phyloP scores from a whole-genome alignment of 257 asterid species.

The Ballota nigra region DNA sequence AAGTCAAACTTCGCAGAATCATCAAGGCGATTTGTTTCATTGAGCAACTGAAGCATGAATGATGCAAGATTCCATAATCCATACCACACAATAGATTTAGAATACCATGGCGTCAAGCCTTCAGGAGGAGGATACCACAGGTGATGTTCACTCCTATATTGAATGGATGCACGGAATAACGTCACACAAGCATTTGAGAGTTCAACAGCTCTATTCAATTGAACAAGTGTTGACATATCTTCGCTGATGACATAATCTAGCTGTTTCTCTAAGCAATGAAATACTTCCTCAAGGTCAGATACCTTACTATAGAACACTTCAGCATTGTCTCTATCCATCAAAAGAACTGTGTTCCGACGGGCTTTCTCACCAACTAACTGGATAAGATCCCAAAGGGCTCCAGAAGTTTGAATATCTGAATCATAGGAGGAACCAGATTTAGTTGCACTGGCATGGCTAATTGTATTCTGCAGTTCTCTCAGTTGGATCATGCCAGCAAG shows the following conservation, averaged over 20 bases:
- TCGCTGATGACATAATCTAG: slow-evolving; percentile 51
- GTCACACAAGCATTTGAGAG: slow-evolving; percentile 79
- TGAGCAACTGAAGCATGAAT: slow-evolving; percentile 70
- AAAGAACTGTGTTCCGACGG: slow-evolving; percentile 80
- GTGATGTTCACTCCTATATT: slow-evolving; percentile 68
- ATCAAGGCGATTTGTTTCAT: slow-evolving; percentile 55
- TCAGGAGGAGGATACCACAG: slow-evolving; percentile 87
- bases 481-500: slow-evolving; percentile 82
- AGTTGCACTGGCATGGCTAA: slow-evolving; percentile 59
- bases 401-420: slow-evolving; percentile 59
- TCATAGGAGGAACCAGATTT: slow-evolving; percentile 46
- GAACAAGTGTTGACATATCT: slow-evolving; percentile 57
- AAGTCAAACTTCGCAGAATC: slow-evolving; percentile 50
- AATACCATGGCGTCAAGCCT: slow-evolving; percentile 90
- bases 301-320: slow-evolving; percentile 96
- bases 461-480: slow-evolving; percentile 67
- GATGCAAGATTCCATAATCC: slow-evolving; percentile 84
- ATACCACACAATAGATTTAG: slow-evolving; percentile 60
- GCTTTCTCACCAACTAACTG: slow-evolving; percentile 93
- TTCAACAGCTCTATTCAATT: slow-evolving; percentile 76
- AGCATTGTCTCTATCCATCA: slow-evolving; percentile 98
- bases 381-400: slow-evolving; percentile 95
- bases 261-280: slow-evolving; percentile 77
- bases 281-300: slow-evolving; percentile 82
- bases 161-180: slow-evolving; percentile 59